Evolutionary conservation across 495 filamentous ascomycete genomes (phyloP).

Genomic region (Lepidopterella palustris): DNA sequence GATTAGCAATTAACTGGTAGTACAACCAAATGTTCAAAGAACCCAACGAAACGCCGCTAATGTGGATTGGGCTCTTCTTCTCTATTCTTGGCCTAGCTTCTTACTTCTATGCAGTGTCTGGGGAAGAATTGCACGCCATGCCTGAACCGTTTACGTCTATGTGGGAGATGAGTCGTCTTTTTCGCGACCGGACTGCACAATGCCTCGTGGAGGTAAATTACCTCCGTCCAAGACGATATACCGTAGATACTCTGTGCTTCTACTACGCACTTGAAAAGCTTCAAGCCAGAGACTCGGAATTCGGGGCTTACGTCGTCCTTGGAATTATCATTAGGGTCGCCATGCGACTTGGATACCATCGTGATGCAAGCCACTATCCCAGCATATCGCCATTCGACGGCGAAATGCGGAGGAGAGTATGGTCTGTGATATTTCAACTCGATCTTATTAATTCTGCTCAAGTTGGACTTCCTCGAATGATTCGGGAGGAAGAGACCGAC

Average conservation of each 20-base stretch:
- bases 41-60: background rate
- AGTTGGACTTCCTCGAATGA: background rate
- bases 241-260: background rate
- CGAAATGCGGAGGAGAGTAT: constrained; percentile 51
- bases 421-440: constrained; percentile 46
- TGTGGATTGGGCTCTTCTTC: constrained; percentile 8
- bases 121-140: background rate
- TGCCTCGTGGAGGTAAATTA: background rate
- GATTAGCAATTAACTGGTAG: background rate
- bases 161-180: background rate
- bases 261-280: background rate
- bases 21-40: background rate
- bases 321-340: constrained; percentile 35
- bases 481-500: constrained; percentile 25
- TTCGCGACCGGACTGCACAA: background rate
- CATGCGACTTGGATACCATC: constrained; percentile 52
- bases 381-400: constrained; percentile 49
- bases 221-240: background rate
- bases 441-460: constrained; percentile 44
- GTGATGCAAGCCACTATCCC: constrained; percentile 47
- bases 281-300: background rate
- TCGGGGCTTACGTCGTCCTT: background rate
- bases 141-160: background rate
- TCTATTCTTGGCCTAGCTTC: too few species aligned
- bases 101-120: constrained; percentile 4